These are phyloP conservation scores for Geum urbanum DNA, from an alignment of 306 rosid genomes.

Conservation along the genomic window DNA sequence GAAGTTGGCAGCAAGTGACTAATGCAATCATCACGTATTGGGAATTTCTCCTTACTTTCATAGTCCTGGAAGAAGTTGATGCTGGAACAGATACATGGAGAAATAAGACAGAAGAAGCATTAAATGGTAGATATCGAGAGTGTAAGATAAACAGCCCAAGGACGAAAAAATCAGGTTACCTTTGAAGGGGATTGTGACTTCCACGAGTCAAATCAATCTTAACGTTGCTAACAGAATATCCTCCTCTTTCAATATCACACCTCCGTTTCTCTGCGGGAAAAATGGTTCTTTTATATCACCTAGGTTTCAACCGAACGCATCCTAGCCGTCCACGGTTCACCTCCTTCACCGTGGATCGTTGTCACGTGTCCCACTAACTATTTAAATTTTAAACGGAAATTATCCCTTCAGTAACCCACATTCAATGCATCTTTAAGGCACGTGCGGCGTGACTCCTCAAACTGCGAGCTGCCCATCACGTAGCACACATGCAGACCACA, in stretches of 20 bases:
- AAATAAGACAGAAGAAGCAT: neutral
- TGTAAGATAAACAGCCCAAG: conserved; percentile 16
- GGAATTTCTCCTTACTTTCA: conserved; percentile 75
- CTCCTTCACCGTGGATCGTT: no score
- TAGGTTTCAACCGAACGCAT: no score
- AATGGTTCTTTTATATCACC: no score
- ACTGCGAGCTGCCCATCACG: no score
- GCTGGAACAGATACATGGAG: conserved; percentile 54
- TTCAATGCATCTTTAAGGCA: no score
- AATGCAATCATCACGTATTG: conserved; percentile 57
- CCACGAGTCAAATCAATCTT: conserved; percentile 96
- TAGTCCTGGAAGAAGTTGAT: conserved; percentile 89
- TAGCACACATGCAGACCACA: no score
- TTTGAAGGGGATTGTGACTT: conserved; percentile 76
- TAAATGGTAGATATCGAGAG: conserved; percentile 10
- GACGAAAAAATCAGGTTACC: conserved; percentile 44
- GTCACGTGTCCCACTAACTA: no score
- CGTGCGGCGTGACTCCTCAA: no score
- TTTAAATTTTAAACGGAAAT: no score
- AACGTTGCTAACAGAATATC: conserved; percentile 75
- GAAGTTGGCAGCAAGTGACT: conserved; percentile 92
- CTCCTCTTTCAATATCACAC: conserved; percentile 66
- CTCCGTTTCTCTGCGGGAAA: conserved; percentile 61
- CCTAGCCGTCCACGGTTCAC: no score
- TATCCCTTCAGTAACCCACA: no score